Conservation (phyloP, 441 rosid species). For the Rhodomyrtus psidioides region DNA sequence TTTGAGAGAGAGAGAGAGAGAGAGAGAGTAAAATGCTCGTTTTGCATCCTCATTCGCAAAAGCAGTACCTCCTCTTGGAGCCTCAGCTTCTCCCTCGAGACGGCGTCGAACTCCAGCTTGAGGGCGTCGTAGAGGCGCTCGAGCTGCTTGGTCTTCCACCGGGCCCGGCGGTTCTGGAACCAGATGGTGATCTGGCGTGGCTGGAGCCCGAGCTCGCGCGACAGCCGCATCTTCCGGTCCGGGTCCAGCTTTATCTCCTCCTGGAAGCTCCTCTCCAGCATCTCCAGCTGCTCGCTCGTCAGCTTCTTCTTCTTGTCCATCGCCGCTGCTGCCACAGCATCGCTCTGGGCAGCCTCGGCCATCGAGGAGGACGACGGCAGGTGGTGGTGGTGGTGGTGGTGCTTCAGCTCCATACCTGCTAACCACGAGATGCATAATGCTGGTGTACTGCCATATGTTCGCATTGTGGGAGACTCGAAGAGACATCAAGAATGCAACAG, state of each 20-base stretch:
- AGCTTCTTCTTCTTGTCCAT: constrained; percentile 61
- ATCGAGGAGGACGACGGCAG: not conserved
- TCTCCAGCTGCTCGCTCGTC: constrained; percentile 57
- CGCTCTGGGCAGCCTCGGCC: constrained; percentile 4
- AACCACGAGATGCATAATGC: not conserved
- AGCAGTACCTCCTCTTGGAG: constrained; percentile 78
- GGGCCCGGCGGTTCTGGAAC: constrained; percentile 91
- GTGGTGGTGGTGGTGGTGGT: constrained; percentile 1
- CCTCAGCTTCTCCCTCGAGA: constrained; percentile 57
- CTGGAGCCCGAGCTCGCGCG: constrained; percentile 73
- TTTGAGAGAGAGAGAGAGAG: not conserved
- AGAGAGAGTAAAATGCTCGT: not conserved
- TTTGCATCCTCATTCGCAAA: not conserved
- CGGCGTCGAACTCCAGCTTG: constrained; percentile 49
- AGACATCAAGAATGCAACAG: constrained; percentile 3
- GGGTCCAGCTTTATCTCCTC: constrained; percentile 86
- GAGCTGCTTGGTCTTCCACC: constrained; percentile 91
- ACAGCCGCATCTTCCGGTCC: constrained; percentile 74
- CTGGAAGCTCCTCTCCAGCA: constrained; percentile 73
- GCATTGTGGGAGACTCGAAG: not conserved
- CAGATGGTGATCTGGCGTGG: constrained; percentile 90
- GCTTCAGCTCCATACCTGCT: constrained; percentile 38
- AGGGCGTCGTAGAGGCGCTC: constrained; percentile 66
- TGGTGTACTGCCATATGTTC: not conserved
- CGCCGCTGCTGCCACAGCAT: constrained; percentile 20